Base-by-base conservation (phyloP, 2,329 filamentous ascomycete species). In the Sporothrix dimorphospora region DNA sequence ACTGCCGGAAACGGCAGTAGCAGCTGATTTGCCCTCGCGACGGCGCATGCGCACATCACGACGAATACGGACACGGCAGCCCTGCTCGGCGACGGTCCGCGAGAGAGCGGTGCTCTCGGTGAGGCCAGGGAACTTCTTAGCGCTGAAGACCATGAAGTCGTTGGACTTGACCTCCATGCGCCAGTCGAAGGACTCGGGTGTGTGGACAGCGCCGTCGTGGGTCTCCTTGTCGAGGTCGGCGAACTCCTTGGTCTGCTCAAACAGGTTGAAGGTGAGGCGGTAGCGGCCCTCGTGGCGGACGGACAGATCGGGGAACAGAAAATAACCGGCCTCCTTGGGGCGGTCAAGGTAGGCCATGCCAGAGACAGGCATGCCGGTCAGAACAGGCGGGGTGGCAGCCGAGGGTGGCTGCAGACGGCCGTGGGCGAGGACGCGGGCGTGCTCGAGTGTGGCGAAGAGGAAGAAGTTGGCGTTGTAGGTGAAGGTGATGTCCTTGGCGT, bases 401-500 rank as follows among this genome's bases (percentile, higher is more conserved):
- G 89, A 85, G 40, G 86, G 87, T 14, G 86, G 86, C 76, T 90
- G 89, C 61, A 93, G 89, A 76, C 94, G 92, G 68, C 92, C 92
- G 73, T 94, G 91, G 21, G 94, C 94, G 73, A 98, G 92, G 40
- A 90, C 89, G 49, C 94, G 92, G 38, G 94, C 92, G 77, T 93
- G 90, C 79, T 98, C 94, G 73, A 99, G 86, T 6, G 94, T 98
- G 69, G 94, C 93, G 78, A 94, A 98, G 53, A 98, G 90, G 83
- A 99, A 98, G 87, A 98, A 98, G 82, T 97, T 97, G 79, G 94
- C 94, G 79, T 97, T 95, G 85, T 98, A 97, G 73, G 90, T 88
- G 78, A 97, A 97, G 1, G 96, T 98, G 78, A 94, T 89, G 74
- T 94, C 92, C 79, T 86, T 86, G 71, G 87, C 87, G 69, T 85